These are phyloP conservation scores for Pulveroboletus sp. DNA, from an alignment of 768 basidiomycete genomes.

Conservation along the genomic window DNA sequence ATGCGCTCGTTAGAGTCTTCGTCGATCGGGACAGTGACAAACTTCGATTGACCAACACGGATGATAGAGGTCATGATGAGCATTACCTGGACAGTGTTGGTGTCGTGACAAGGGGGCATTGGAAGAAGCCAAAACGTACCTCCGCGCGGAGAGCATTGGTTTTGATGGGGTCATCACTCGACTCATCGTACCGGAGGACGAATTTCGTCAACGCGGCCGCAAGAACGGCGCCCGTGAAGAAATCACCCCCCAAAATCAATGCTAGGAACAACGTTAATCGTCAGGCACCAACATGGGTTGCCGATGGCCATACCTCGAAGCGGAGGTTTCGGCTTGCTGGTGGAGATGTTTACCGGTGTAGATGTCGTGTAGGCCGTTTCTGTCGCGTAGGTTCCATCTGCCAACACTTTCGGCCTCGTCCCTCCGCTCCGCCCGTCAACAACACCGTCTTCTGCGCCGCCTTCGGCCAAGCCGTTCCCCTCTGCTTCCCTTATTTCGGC, in stretches of 20 bases:
- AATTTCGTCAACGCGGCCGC: slow-evolving; percentile 88
- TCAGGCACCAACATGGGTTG: not conserved
- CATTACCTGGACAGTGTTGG: slow-evolving; percentile 60
- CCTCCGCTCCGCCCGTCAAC: slow-evolving; percentile 28
- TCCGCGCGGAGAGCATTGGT: slow-evolving; percentile 82
- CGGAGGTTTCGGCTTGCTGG: slow-evolving; percentile 89
- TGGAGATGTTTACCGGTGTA: slow-evolving; percentile 63
- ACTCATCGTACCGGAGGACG: slow-evolving; percentile 64
- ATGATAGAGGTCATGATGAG: slow-evolving; percentile 97
- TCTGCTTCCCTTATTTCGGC: slow-evolving; percentile 77
- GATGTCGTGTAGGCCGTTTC: slow-evolving; percentile 81
- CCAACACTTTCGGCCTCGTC: slow-evolving; percentile 73
- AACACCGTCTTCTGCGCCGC: slow-evolving; percentile 41
- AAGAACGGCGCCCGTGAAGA: slow-evolving; percentile 93
- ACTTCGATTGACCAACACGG: slow-evolving; percentile 96
- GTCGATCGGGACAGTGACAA: slow-evolving; percentile 91
- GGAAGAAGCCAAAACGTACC: slow-evolving; percentile 33
- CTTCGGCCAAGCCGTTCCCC: slow-evolving; percentile 47
- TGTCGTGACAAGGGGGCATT: not conserved
- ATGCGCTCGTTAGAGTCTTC: slow-evolving; percentile 97
- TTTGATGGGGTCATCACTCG: slow-evolving; percentile 46
- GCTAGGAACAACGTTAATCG: slow-evolving; percentile 38
- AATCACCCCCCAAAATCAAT: slow-evolving; percentile 90
- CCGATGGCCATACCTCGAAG: slow-evolving; percentile 54
- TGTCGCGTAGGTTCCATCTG: slow-evolving; percentile 97